Percentiles rank a stretch among this genome's conserved stretches.
Conservation (phyloP, 179 eudicot genomes). For the Actinidia polygama region DNA sequence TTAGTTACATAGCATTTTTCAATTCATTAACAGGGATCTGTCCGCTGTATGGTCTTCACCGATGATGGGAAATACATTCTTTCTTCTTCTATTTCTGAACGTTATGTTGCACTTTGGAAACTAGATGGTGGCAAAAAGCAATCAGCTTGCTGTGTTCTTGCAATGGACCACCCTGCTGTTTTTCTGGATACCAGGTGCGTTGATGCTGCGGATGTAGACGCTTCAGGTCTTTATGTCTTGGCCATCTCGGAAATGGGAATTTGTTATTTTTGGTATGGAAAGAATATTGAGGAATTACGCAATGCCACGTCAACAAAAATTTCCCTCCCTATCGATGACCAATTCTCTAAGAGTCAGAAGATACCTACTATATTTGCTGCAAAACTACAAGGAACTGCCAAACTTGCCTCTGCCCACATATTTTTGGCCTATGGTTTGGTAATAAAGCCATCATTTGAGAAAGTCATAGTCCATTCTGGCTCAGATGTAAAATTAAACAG, state of each 20-base stretch:
- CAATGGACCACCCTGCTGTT: constrained; percentile 95
- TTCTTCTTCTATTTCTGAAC: constrained; percentile 84
- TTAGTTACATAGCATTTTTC: background rate
- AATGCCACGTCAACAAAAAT: constrained; percentile 76
- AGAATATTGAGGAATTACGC: constrained; percentile 63
- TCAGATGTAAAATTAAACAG: constrained; percentile 56
- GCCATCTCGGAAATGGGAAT: constrained; percentile 89
- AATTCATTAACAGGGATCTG: constrained; percentile 56
- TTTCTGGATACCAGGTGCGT: constrained; percentile 61
- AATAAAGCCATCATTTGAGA: constrained; percentile 88
- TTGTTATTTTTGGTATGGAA: constrained; percentile 88
- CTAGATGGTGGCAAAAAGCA: constrained; percentile 79
- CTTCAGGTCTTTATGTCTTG: constrained; percentile 58
- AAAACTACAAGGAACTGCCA: constrained; percentile 56
- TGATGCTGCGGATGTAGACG: constrained; percentile 48
- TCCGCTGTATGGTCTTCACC: constrained; percentile 80
- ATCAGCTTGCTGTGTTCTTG: constrained; percentile 74
- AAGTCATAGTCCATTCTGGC: constrained; percentile 68
- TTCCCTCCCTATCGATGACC: constrained; percentile 46
- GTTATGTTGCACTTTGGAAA: constrained; percentile 89
- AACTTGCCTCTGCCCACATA: constrained; percentile 54
- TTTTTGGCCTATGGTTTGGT: constrained; percentile 83
- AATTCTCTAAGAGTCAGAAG: constrained; percentile 45
- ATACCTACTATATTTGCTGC: constrained; percentile 73
- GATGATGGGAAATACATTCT: constrained; percentile 78